Evolutionary conservation across 2,329 filamentous ascomycete genomes (phyloP).

Genomic region (Boeremia lycopersici): DNA sequence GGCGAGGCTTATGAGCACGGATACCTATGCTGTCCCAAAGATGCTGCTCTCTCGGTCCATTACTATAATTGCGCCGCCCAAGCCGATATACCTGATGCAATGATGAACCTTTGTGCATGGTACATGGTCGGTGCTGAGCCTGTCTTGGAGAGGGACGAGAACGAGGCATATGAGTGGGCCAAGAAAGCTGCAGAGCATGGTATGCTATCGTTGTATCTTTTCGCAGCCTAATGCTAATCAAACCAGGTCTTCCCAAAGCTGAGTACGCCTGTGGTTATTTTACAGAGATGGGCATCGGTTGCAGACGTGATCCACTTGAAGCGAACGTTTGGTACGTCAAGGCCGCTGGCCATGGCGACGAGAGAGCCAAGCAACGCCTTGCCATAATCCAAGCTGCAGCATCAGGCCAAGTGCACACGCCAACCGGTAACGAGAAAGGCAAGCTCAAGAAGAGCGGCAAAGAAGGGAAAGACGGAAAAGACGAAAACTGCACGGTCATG

Average conservation of each 20-base stretch:
- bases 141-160: constrained; percentile 91
- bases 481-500: constrained; percentile 49
- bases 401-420: constrained; percentile 53
- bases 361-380: constrained; percentile 84
- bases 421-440: constrained; percentile 28
- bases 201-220: constrained; percentile 54
- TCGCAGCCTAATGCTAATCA: constrained; percentile 17
- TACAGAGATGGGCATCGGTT: constrained; percentile 97
- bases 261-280: constrained; percentile 97
- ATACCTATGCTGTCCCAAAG: constrained; percentile 81
- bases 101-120: constrained; percentile 99
- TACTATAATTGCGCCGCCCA: constrained; percentile 96
- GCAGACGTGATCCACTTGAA: constrained; percentile 89
- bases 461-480: constrained; percentile 35
- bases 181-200: constrained; percentile 82
- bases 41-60: constrained; percentile 92
- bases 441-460: constrained; percentile 41
- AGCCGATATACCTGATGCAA: constrained; percentile 79
- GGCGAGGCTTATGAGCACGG: constrained; percentile 98
- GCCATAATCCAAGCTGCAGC: constrained; percentile 86
- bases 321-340: constrained; percentile 99
- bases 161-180: constrained; percentile 97
- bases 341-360: constrained; percentile 89
- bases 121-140: constrained; percentile 95
- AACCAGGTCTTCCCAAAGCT: constrained; percentile 69